Base-by-base conservation (phyloP, 768 basidiomycete genomes). In the Porphyrellus cyaneotinctus region DNA sequence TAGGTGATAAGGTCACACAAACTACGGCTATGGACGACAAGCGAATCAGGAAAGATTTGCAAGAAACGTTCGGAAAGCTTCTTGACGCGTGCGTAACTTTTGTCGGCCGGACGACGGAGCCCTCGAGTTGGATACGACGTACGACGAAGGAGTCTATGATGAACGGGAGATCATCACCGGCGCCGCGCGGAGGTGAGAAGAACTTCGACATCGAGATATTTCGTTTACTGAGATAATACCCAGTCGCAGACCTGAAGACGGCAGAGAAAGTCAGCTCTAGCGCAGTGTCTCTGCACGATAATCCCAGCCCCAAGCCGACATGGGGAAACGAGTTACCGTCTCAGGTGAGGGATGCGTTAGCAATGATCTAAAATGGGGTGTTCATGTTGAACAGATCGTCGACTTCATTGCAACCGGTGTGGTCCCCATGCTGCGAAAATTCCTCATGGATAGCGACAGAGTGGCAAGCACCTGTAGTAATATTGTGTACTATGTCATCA, bases 1-100 rank as follows among this genome's bases (percentile, higher is more conserved):
- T 95, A 18, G 84, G 88, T 0, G 90, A 91, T 57, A 92, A 93
- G 65, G 73, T 95, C 31, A 82, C 85, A 2, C 91, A 93, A 63
- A 97, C 94, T 0, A 84, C 88, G 6, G 92, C 92, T 0, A 79
- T 95, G 70, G 95, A 97, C 53, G 97, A 99, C 69, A 79, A 84
- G 22, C 79, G 90, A 35, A 72, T 95, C 49, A 83, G 91, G 23
- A 90, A 92, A 64, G 97, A 99, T 51, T 74, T 97, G 11, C 93
- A 95, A 83, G 95, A 97, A 58, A 85, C 80, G 6, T 97, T 88
- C 63, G 79, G 82, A 31, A 95, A 90, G 68, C 78, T 97, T 1
- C 77, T 93, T 11, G 95, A 98, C 59, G 74, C 84, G 8, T 88
- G 85, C 47, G 79, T 94, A 11, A 68, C 80, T 1, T 84, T 88